phyloP scores from a whole-genome alignment of 805 yeast genomes.

The Candida tibetensis region DNA sequence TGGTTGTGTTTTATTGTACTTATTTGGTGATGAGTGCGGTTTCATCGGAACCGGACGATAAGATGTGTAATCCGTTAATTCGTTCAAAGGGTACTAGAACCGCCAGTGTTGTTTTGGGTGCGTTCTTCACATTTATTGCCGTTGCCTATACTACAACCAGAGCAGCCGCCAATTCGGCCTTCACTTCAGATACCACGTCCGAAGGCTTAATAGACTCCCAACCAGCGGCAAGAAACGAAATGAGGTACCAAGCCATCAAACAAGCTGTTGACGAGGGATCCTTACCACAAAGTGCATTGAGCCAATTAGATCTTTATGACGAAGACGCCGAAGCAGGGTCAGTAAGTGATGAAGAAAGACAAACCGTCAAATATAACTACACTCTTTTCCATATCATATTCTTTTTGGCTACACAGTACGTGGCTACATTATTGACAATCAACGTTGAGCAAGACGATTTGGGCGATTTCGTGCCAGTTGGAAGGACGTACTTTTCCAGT shows the following conservation, averaged over 20 bases:
- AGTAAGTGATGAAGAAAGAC: conserved; percentile 48
- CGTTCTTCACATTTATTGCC: conserved; percentile 89
- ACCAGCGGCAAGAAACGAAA: conserved; percentile 56
- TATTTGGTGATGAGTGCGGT: conserved; percentile 90
- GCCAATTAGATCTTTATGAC: conserved; percentile 62
- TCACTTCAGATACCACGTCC: conserved; percentile 32
- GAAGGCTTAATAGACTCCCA: conserved; percentile 20
- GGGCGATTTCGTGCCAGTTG: conserved; percentile 94
- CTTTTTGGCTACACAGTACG: conserved; percentile 94
- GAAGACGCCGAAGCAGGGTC: conserved; percentile 38
- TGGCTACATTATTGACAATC: conserved; percentile 88
- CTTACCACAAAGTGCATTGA: conserved; percentile 86
- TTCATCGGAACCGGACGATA: conserved; percentile 95
- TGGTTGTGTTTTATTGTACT: conserved; percentile 92
- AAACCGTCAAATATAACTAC: conserved; percentile 76
- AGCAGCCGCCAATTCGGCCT: conserved; percentile 72
- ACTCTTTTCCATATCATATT: conserved; percentile 86
- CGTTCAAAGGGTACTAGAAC: conserved; percentile 90
- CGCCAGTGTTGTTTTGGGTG: conserved; percentile 82
- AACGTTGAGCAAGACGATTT: conserved; percentile 80
- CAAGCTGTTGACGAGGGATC: conserved; percentile 97
- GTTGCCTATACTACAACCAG: conserved; percentile 96
- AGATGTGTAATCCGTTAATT: conserved; percentile 84
- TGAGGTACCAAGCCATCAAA: conserved; percentile 82
- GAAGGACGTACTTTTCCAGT: conserved; percentile 90